Conservation (phyloP, 2,329 filamentous ascomycete genomes). For the Exophiala viscosa region DNA sequence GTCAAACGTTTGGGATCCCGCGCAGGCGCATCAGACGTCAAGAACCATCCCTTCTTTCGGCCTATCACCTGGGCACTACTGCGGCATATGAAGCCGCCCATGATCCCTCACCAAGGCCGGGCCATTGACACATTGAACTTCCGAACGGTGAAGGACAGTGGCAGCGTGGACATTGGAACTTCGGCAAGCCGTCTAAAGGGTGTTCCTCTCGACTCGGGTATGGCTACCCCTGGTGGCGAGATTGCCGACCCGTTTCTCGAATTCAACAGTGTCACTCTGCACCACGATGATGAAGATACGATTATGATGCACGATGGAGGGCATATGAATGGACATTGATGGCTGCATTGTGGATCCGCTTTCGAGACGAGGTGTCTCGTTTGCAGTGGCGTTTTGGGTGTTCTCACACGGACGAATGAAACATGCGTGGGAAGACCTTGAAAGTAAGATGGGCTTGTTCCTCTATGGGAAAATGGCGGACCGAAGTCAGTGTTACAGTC, state of each 20-base stretch:
- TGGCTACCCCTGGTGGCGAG: conserved; percentile 81
- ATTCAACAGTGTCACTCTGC: conserved; percentile 96
- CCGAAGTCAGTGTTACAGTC: background rate
- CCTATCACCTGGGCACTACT: conserved; percentile 95
- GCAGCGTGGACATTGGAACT: conserved; percentile 69
- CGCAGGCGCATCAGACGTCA: conserved; percentile 94
- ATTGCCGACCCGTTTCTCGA: conserved; percentile 90
- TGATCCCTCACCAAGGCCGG: conserved; percentile 85
- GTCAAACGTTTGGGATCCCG: conserved; percentile 87
- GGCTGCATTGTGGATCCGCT: background rate
- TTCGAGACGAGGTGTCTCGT: background rate
- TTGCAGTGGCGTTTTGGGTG: conserved; percentile 11
- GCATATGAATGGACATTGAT: conserved; percentile 19
- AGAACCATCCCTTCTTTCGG: conserved; percentile 92
- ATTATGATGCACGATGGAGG: conserved; percentile 23
- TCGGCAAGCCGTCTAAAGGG: conserved; percentile 59
- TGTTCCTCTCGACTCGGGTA: conserved; percentile 78
- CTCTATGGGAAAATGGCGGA: background rate
- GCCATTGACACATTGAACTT: conserved; percentile 96
- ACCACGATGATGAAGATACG: conserved; percentile 83
- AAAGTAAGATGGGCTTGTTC: too few relatives aligned
- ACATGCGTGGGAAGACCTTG: background rate
- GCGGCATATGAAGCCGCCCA: conserved; percentile 95
- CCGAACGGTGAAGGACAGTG: conserved; percentile 94
- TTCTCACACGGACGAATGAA: background rate